Base-by-base conservation (phyloP, 179 eudicot species). In the Pouteria campechiana region DNA sequence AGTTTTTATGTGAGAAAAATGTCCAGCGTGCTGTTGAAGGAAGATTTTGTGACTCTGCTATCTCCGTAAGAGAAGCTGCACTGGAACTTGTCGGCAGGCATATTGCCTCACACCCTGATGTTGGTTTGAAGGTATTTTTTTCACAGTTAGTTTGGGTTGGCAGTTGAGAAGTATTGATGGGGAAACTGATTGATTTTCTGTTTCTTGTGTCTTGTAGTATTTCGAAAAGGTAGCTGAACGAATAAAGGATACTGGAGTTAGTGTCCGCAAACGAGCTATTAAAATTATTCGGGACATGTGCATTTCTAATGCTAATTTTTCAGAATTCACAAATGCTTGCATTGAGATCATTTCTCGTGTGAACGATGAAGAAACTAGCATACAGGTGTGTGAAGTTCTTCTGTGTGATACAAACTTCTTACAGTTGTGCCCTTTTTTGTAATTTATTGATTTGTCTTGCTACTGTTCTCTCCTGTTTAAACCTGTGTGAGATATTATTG, bases 41-140 rank as follows among this genome's bases (percentile, higher is more conserved):
- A 58, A 80, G 96, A 68, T 92, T 92, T 57, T 82, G 92, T 55
- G 99, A 92, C 61, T 79, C 94, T 55, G 90, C 94, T 30, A 92
- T 87, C 54, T 87, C 96, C 57, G 99, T 72, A 27, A 64, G 99
- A 73, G 99, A 92, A 83, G 99, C 93, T 41, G 96, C 99, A 42
- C 70, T 92, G 48, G 99, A 92, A 64, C 84, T 92, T 63, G 99
- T 92, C 56, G 99, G 96, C 31, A 72, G 90, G 64, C 81, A 92
- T 77, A 92, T 92, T 58, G 96, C 96, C 8, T 82, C 99, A 43
- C 94, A 92, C 67, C 99, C 99, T 41, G 96, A 92, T 71, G 99
- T 92, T 73, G 96, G 96, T 32, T 52, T 73, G 57, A 80, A 83
- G 81, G 99, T 92, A 67, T 41, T 54, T 25, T 3, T 28, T 35